These are phyloP conservation scores for Fusarium sp. DNA, from an alignment of 2,329 filamentous ascomycete genomes.

Conservation along the genomic window DNA sequence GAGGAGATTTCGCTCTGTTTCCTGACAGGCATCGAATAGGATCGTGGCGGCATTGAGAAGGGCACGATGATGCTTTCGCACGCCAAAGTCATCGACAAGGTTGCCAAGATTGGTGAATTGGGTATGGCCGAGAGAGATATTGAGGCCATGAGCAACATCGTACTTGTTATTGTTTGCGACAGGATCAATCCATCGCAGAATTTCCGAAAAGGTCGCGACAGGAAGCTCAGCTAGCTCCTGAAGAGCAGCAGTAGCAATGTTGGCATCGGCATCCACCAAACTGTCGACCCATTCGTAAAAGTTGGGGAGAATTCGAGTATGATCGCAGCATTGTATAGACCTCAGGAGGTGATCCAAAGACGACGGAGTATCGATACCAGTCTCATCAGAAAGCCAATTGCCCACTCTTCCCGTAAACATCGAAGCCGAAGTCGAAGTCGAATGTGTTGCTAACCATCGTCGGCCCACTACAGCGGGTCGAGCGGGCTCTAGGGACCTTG, in stretches of 20 bases:
- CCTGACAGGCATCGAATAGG: slow-evolving; percentile 50
- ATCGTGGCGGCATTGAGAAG: slow-evolving; percentile 52
- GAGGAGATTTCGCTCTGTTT: slow-evolving; percentile 44
- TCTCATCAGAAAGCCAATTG: not conserved
- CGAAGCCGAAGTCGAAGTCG: slow-evolving; percentile 13
- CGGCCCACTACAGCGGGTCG: slow-evolving; percentile 40
- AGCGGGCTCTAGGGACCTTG: slow-evolving; percentile 24
- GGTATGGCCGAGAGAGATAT: slow-evolving; percentile 54
- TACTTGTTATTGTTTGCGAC: slow-evolving; percentile 57
- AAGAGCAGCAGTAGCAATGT: slow-evolving; percentile 42
- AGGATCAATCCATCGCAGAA: slow-evolving; percentile 73
- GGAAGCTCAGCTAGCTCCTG: slow-evolving; percentile 58
- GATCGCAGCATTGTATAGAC: slow-evolving; percentile 48
- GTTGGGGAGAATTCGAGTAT: slow-evolving; percentile 35
- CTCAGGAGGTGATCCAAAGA: slow-evolving; percentile 45
- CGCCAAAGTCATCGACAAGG: slow-evolving; percentile 57
- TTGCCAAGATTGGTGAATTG: slow-evolving; percentile 52
- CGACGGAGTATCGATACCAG: not conserved
- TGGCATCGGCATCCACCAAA: slow-evolving; percentile 31
- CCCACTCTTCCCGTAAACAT: slow-evolving; percentile 15
- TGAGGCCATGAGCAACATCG: slow-evolving; percentile 59
- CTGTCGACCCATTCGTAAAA: slow-evolving; percentile 46
- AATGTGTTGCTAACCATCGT: slow-evolving; percentile 43
- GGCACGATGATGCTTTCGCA: slow-evolving; percentile 55
- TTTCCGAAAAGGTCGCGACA: slow-evolving; percentile 69